Evolutionary conservation across 768 basidiomycete genomes (phyloP).

Genomic region (Leucogyrophana mollusca): DNA sequence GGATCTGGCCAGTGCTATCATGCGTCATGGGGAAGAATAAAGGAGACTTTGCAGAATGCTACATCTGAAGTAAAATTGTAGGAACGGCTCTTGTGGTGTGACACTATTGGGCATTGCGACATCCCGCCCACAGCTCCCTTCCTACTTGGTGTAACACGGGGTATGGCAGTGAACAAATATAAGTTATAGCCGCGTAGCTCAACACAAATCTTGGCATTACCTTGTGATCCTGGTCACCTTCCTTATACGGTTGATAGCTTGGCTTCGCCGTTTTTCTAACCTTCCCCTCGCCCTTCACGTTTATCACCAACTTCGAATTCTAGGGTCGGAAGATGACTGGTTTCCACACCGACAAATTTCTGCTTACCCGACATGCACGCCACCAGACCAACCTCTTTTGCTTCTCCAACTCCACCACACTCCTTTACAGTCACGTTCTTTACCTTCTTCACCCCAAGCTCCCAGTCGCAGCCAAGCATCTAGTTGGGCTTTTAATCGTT

Average conservation of each 20-base stretch:
- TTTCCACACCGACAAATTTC: too few species aligned
- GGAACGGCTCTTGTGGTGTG: too few species aligned
- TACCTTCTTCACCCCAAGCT: constrained; percentile 1
- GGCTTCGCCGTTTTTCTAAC: not conserved
- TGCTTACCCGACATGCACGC: not conserved
- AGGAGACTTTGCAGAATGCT: not conserved
- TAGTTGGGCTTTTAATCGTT: too few species aligned
- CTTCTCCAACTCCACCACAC: constrained; percentile 17
- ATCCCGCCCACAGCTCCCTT: too few species aligned
- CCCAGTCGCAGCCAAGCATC: not conserved
- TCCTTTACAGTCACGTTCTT: constrained; percentile 12
- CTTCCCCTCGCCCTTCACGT: not conserved
- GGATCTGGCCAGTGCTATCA: constrained; percentile 36
- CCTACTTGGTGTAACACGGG: too few species aligned
- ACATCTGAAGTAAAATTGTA: not conserved
- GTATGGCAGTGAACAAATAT: too few species aligned
- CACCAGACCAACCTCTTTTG: not conserved
- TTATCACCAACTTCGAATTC: not conserved
- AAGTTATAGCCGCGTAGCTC: too few species aligned
- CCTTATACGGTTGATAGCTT: not conserved
- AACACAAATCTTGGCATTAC: too few species aligned
- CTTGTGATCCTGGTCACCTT: not conserved
- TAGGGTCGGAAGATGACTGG: not conserved
- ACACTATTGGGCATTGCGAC: not conserved
- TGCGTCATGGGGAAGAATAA: constrained; percentile 8